These are phyloP conservation scores for Saturnispora sanitii DNA, from an alignment of 805 yeast species.

Conservation along the genomic window DNA sequence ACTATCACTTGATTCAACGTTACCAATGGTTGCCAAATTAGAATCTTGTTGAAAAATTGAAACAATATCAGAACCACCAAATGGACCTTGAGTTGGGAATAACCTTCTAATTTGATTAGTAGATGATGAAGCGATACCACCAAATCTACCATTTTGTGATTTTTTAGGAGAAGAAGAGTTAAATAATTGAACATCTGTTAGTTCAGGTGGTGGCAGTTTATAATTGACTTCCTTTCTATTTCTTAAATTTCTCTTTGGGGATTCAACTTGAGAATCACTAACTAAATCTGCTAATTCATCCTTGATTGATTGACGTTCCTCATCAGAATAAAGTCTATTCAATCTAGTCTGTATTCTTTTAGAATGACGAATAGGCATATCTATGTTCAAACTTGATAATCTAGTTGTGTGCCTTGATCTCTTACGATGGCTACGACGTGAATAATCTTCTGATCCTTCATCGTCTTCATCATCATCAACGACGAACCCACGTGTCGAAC, in stretches of 20 bases:
- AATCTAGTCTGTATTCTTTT: constrained; percentile 10
- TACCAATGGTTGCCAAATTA: constrained; percentile 29
- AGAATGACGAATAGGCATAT: neutral
- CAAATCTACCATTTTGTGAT: constrained; percentile 17
- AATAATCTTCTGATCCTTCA: constrained; percentile 10
- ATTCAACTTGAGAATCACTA: constrained; percentile 42
- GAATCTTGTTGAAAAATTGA: constrained; percentile 56
- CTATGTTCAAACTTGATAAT: neutral
- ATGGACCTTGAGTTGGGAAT: constrained; percentile 93
- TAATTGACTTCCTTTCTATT: constrained; percentile 70
- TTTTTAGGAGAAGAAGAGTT: too few relatives aligned
- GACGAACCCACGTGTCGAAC: neutral
- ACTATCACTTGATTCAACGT: constrained; percentile 35
- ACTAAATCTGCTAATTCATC: constrained; percentile 60
- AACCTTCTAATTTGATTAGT: constrained; percentile 49
- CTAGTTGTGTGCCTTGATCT: neutral
- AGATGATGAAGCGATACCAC: constrained; percentile 21
- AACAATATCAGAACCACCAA: constrained; percentile 91
- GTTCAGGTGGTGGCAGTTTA: constrained; percentile 75
- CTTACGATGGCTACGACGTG: neutral
- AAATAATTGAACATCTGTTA: neutral
- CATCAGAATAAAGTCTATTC: constrained; percentile 13
- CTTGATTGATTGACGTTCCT: constrained; percentile 32
- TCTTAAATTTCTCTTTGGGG: constrained; percentile 44
- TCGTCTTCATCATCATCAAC: constrained; percentile 9